Conservation (phyloP, 768 basidiomycete genomes). For the Lactarius quietus region DNA sequence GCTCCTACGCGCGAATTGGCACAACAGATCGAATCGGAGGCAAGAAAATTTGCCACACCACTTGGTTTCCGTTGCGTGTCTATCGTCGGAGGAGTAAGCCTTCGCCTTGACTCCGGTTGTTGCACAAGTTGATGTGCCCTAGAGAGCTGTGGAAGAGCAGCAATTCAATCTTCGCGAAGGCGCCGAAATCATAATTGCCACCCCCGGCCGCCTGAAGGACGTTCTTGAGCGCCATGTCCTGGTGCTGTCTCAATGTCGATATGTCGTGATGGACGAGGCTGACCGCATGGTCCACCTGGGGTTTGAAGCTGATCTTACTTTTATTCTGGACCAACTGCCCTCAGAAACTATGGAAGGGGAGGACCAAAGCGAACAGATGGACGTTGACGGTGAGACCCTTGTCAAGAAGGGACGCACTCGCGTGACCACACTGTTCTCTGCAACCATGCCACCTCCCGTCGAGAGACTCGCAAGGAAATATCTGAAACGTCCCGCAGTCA, state of each 20-base stretch:
- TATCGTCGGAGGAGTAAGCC: conserved; percentile 91
- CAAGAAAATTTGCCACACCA: conserved; percentile 86
- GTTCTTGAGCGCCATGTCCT: conserved; percentile 95
- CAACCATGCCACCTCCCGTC: conserved; percentile 98
- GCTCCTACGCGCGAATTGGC: conserved; percentile 98
- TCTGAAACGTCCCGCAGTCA: conserved; percentile 85
- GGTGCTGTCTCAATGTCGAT: conserved; percentile 94
- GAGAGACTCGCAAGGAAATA: conserved; percentile 95
- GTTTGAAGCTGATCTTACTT: conserved; percentile 91
- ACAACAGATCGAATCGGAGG: conserved; percentile 93
- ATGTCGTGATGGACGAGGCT: conserved; percentile 99
- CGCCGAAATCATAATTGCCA: conserved; percentile 98
- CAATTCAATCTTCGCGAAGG: conserved; percentile 97
- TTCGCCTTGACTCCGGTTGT: conserved; percentile 13
- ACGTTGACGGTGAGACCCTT: conserved; percentile 64
- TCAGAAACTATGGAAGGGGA: conserved; percentile 86
- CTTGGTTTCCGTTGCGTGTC: conserved; percentile 94
- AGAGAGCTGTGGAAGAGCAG: conserved; percentile 95
- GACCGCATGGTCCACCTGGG: conserved; percentile 99
- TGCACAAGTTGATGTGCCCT: conserved; percentile 24
- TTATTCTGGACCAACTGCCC: conserved; percentile 91
- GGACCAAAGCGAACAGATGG: conserved; percentile 70
- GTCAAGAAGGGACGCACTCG: conserved; percentile 74
- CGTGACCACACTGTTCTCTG: conserved; percentile 96
- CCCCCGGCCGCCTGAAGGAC: conserved; percentile 97